Evolutionary conservation across 768 basidiomycete genomes (phyloP).

Genomic region (Naematelia encephala): DNA sequence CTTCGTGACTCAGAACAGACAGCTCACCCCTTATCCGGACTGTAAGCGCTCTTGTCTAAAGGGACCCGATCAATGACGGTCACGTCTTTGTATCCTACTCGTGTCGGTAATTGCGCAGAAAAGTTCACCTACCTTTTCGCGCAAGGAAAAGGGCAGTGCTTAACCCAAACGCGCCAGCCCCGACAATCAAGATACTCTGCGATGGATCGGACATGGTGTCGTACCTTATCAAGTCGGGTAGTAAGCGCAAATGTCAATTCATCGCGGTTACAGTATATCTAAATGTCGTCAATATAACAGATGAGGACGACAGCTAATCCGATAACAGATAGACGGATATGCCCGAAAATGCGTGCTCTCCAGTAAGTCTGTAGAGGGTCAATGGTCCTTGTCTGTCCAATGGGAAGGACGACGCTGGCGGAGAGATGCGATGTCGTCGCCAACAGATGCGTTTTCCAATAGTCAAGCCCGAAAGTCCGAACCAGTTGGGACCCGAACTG

Average conservation of each 20-base stretch:
- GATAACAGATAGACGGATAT: neutral
- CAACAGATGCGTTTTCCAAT: too few species aligned
- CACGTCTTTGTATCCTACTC: slow-evolving; percentile 16
- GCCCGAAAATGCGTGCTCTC: too few species aligned
- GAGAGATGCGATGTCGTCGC: too few species aligned
- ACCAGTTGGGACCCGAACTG: neutral
- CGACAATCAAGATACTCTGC: slow-evolving; percentile 14
- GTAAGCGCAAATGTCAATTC: too few species aligned
- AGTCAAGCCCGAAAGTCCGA: neutral
- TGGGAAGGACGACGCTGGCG: too few species aligned
- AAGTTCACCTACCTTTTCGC: slow-evolving; percentile 1
- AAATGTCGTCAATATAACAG: too few species aligned
- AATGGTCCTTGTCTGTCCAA: too few species aligned
- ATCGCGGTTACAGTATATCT: too few species aligned
- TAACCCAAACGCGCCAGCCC: slow-evolving; percentile 18
- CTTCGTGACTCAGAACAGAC: neutral
- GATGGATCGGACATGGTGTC: slow-evolving; percentile 9
- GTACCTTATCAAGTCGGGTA: neutral
- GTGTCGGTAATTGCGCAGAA: neutral
- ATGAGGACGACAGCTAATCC: neutral
- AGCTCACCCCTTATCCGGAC: slow-evolving; percentile 10
- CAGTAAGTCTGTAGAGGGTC: too few species aligned
- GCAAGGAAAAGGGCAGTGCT: slow-evolving; percentile 16
- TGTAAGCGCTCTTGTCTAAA: slow-evolving; percentile 10
- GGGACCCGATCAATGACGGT: slow-evolving; percentile 14